phyloP scores from a whole-genome alignment of 495 filamentous ascomycete species.

The Penicillium diatomitis region DNA sequence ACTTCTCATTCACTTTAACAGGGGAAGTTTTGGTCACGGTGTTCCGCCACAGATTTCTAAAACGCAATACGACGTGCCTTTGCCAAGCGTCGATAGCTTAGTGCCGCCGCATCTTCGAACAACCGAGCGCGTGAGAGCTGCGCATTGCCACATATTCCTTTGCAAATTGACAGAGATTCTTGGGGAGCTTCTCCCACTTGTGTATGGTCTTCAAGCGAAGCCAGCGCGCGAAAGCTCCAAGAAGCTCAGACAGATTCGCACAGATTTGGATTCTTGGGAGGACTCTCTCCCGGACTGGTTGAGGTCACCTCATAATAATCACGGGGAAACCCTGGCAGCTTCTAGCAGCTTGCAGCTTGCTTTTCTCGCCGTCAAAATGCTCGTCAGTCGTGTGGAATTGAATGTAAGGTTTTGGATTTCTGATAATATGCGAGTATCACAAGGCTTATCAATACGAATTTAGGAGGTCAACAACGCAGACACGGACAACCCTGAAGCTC shows the following conservation, averaged over 20 bases:
- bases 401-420: constrained; percentile 24
- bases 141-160: constrained; percentile 42
- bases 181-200: constrained; percentile 40
- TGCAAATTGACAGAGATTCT: constrained; percentile 45
- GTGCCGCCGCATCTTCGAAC: constrained; percentile 25
- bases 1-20: constrained; percentile 7
- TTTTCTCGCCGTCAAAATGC: constrained; percentile 43
- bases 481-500: constrained; percentile 33
- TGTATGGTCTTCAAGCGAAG: constrained; percentile 39
- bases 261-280: constrained; percentile 39
- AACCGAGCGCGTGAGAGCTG: constrained; percentile 35
- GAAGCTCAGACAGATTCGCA: constrained; percentile 34
- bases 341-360: constrained; percentile 43
- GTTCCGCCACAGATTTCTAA: constrained; percentile 41
- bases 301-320: constrained; percentile 18
- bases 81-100: constrained; percentile 36
- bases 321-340: constrained; percentile 29
- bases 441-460: neutral
- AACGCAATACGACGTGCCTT: constrained; percentile 46
- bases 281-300: constrained; percentile 38
- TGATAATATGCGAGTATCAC: neutral
- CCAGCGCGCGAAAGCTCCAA: constrained; percentile 33
- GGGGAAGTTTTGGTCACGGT: constrained; percentile 45
- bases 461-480: constrained; percentile 39
- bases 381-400: constrained; percentile 42